Evolutionary conservation across 163 green algal species (phyloP), one percentile per base, ranked within the genome.

Genomic region (Scenedesmus sp.): DNA sequence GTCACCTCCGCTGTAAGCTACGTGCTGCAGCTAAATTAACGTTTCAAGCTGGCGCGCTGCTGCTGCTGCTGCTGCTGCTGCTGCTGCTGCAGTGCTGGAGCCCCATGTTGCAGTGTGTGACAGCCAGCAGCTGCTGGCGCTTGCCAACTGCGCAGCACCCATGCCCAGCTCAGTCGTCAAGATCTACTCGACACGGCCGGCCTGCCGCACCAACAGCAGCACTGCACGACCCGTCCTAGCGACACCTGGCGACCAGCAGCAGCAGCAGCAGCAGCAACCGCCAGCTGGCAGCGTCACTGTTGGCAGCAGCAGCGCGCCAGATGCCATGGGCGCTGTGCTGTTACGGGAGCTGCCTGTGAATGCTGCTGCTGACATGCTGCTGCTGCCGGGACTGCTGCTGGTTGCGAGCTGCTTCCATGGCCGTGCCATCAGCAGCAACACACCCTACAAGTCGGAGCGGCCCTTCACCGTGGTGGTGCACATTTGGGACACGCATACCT

Each of bases 381-480:
- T 92, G 33, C 40, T 49, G 65, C 65, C 43, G 0, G 82, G 88
- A 46, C 68, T 83, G 82, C 88, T 92, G 88, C 46, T 92, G 65
- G 81, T 92, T 16, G 81, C 81, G 2, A 89, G 80, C 81, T 83
- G 56, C 61, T 91, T 91, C 59, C 87, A 91, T 56, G 88, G 81
- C 65, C 72, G 88, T 7, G 53, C 51, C 6, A 44, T 91, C 30
- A 87, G 87, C 59, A 81, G 51, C 78, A 91, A 91, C 42, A 70
- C 56, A 18, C 87, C 78, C 9, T 81, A 82, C 87, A 87, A 76
- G 24, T 68, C 65, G 33, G 88, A 92, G 81, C 40, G 88, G 43
- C 61, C 88, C 3, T 92, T 81, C 42, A 92, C 88, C 6, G 88
- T 92, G 61, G 88, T 92, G 44, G 88, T 92, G 68, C 65, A 88